Evolutionary conservation across 2,329 filamentous ascomycete species (phyloP).

Genomic region (Fusarium protoensiforme): DNA sequence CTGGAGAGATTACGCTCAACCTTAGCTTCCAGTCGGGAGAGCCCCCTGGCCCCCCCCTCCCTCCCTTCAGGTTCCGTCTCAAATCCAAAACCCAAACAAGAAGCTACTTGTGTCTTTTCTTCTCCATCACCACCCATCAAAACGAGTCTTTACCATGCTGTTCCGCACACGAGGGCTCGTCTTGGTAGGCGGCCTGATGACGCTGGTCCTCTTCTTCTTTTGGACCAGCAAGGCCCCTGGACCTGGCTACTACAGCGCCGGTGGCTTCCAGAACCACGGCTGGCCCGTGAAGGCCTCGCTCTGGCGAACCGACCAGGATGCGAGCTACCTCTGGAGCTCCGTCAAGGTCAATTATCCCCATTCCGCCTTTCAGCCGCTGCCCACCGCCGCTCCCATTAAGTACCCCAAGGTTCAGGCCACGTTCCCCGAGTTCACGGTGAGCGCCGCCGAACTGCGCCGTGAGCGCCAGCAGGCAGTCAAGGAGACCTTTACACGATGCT

Average conservation of each 20-base stretch:
- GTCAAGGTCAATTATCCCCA: constrained; percentile 44
- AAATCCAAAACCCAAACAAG: background rate
- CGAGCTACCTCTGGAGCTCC: constrained; percentile 44
- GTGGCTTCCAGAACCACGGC: constrained; percentile 33
- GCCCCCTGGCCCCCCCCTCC: background rate
- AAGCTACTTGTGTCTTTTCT: background rate
- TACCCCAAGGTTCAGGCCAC: constrained; percentile 49
- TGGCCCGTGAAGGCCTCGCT: constrained; percentile 34
- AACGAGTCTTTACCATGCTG: constrained; percentile 32
- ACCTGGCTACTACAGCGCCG: constrained; percentile 21
- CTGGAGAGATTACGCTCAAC: background rate
- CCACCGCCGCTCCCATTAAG: constrained; percentile 39
- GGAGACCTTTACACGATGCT: constrained; percentile 53
- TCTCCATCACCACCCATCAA: background rate
- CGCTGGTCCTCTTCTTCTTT: constrained; percentile 35
- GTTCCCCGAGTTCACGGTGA: constrained; percentile 43
- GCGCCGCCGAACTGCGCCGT: constrained; percentile 45
- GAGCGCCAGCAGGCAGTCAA: constrained; percentile 53
- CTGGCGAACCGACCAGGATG: constrained; percentile 40
- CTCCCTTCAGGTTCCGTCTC: background rate
- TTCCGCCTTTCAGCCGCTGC: constrained; percentile 44
- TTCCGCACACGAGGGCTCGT: constrained; percentile 36
- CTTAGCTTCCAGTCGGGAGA: background rate
- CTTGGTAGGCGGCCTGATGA: constrained; percentile 30
- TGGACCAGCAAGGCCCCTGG: constrained; percentile 30